Base-by-base conservation (phyloP, 2,329 filamentous ascomycete genomes). In the Aureobasidium musti region DNA sequence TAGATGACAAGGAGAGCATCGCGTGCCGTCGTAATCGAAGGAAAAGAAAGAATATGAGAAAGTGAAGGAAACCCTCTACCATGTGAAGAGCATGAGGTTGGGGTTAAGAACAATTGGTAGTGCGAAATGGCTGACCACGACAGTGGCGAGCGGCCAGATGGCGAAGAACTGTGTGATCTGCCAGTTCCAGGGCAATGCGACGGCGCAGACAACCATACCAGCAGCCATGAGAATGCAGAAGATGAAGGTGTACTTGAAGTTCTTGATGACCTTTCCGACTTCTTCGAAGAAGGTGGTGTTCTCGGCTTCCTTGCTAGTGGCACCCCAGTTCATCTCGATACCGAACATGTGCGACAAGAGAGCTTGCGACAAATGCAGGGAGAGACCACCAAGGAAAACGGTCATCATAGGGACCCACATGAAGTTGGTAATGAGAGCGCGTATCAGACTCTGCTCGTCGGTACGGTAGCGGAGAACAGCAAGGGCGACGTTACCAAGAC, bases 391-490 rank as follows among this genome's bases (percentile, higher is more conserved):
- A 35, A 80, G 71, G 75, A 80, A 80, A 69, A 78, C 69, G 43
- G 70, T 73, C 63, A 79, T 72, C 21, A 79, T 73, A 11, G 77
- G 76, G 2, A 89, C 86, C 90, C 90, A 92, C 78, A 89, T 90
- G 78, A 92, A 77, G 71, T 82, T 82, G 70, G 81, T 79, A 59
- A 79, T 66, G 23, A 82, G 68, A 8, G 86, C 80, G 60, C 81
- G 81, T 19, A 88, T 72, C 65, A 92, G 79, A 67, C 78, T 81
- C 67, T 84, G 81, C 74, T 91, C 88, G 57, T 87, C 88, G 63
- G 86, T 82, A 65, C 90, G 86, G 77, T 91, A 91, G 41, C 90
- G 84, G 83, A 92, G 89, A 54, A 90, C 77, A 14, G 89, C 90
- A 17, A 92, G 83, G 0, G 89, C 83, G 50, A 92, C 71, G 76